A percentile compares a stretch with the other conserved stretches of the same genome.
These are phyloP conservation scores for Apiosordaria backusii DNA, from an alignment of 495 filamentous ascomycete species.

Conservation along the genomic window DNA sequence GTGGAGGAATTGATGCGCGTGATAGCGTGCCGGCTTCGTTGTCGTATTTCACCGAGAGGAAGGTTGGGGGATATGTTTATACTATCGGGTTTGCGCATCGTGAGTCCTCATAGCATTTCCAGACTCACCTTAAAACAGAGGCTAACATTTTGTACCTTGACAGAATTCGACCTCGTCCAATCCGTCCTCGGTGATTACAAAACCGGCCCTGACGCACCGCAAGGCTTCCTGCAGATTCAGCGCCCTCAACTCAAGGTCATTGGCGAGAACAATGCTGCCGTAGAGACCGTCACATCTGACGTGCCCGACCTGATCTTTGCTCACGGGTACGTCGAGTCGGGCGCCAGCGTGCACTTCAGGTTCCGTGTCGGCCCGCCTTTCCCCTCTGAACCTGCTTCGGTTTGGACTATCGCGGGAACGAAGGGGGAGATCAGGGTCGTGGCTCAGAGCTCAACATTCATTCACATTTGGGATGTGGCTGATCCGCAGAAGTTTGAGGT, in stretches of 20 bases:
- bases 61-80: constrained; percentile 48
- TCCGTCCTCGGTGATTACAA: constrained; percentile 44
- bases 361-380: constrained; percentile 51
- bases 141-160: not conserved
- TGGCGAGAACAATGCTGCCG: constrained; percentile 21
- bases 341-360: constrained; percentile 41
- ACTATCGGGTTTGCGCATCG: constrained; percentile 54
- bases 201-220: constrained; percentile 20
- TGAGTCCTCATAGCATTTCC: constrained; percentile 24
- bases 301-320: constrained; percentile 49
- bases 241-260: constrained; percentile 39
- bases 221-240: constrained; percentile 45
- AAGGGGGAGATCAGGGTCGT: constrained; percentile 54
- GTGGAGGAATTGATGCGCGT: constrained; percentile 37
- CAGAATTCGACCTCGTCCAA: constrained; percentile 39
- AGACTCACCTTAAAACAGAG: not conserved
- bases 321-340: constrained; percentile 33
- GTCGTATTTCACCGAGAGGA: constrained; percentile 43
- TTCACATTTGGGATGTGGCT: constrained; percentile 36
- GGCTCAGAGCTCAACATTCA: constrained; percentile 25
- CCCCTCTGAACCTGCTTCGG: constrained; percentile 43
- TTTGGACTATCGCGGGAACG: constrained; percentile 54
- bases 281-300: constrained; percentile 33
- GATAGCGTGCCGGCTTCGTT: constrained; percentile 30
- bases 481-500: constrained; percentile 41